Base-by-base conservation (phyloP, 257 asterid species). In the Oldenlandia corymbosa region DNA sequence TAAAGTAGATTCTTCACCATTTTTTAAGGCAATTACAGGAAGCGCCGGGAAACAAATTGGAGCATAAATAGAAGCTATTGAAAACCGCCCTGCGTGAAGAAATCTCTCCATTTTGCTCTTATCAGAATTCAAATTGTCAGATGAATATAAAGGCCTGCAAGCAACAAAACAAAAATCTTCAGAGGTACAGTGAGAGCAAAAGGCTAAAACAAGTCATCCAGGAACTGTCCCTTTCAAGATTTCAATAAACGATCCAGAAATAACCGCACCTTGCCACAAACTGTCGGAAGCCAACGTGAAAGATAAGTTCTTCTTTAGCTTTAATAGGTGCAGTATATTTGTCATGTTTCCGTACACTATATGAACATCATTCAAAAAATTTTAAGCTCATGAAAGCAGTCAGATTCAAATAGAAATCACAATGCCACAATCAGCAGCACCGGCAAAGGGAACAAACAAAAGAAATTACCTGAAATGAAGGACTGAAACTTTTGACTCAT, bases 51-150 rank as follows among this genome's bases (percentile, higher is more conserved):
- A 87, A 60, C 80, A 86, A 61, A 90, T 83, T 5, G 99, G 97
- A 68, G 97, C 97, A 73, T 75, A 93, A 62, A 85, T 58, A 27
- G 99, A 93, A 68, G 97, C 97, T 64, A 87, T 64, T 47, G 97
- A 87, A 76, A 84, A 87, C 68, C 83, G 73, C 34, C 99, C 97
- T 3, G 88, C 78, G 68, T 93, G 99, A 75, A 93, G 97, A 84
- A 90, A 93, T 71, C 94, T 90, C 86, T 93, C 99, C 99, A 93
- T 86, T 75, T 93, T 93, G 81, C 83, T 94, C 82, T 88, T 85
- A 68, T 83, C 90, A 36, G 91, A 83, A 57, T 84, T 83, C 72
- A 80, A 77, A 73, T 78, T 80, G 68, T 93, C 96, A 20, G 95
- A 82, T 58, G 97, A 90, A 72, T 72, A 93, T 64, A 84, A 56